These are phyloP conservation scores for Bimuria novae-zelandiae DNA, from an alignment of 2,329 filamentous ascomycete species.

Conservation along the genomic window DNA sequence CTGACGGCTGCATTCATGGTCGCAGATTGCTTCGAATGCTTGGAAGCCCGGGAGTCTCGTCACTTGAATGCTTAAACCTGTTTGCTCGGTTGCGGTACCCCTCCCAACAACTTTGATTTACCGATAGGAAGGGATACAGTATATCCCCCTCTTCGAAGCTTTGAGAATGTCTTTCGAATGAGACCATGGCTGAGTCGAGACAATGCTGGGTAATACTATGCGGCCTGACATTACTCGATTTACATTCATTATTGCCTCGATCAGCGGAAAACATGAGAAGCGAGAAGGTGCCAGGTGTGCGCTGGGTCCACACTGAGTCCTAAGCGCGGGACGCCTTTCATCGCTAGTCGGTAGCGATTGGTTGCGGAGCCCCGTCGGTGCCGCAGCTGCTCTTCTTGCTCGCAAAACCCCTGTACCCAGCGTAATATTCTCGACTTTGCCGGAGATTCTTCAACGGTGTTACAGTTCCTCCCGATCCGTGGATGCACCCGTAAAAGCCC, in stretches of 20 bases:
- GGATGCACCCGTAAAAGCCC: not conserved
- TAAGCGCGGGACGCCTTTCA: no score
- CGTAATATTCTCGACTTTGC: not conserved
- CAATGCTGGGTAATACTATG: no score
- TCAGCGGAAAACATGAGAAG: no score
- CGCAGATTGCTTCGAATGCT: constrained; percentile 6
- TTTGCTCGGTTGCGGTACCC: not conserved
- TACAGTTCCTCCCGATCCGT: not conserved
- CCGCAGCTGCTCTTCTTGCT: not conserved
- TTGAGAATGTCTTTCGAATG: no score
- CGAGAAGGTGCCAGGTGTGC: no score
- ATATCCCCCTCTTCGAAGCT: no score
- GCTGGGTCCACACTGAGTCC: no score
- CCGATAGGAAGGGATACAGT: no score
- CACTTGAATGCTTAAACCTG: not conserved
- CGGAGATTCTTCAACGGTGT: not conserved
- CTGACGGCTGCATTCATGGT: not conserved
- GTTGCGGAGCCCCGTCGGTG: not conserved
- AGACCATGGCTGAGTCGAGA: no score
- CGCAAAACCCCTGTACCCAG: not conserved
- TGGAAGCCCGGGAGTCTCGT: not conserved
- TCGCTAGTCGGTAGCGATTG: not conserved
- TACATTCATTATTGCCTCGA: no score
- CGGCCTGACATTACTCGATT: no score
- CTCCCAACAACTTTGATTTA: not conserved